A percentile compares a stretch with the other conserved stretches of the same genome.
phyloP scores from a whole-genome alignment of 805 yeast species.

The Hyphopichia homilentoma region DNA sequence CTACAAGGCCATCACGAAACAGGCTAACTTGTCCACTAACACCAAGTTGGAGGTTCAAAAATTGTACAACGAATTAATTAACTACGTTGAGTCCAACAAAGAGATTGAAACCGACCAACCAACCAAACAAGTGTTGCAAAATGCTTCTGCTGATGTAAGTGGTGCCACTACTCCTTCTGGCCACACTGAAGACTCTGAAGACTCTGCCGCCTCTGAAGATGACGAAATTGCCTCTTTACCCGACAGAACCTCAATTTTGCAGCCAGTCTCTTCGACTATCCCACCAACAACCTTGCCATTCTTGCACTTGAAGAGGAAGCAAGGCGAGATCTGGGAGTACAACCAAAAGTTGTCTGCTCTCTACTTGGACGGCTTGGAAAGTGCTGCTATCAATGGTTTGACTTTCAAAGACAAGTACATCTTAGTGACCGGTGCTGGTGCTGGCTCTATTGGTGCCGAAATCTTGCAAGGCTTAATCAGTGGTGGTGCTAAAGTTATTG shows the following conservation, averaged over 20 bases:
- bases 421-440: constrained; percentile 97
- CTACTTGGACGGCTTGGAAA: constrained; percentile 87
- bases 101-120: constrained; percentile 69
- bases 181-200: constrained; percentile 33
- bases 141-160: constrained; percentile 14
- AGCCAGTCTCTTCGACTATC: constrained; percentile 69
- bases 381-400: constrained; percentile 91
- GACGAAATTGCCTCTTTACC: constrained; percentile 87
- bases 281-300: constrained; percentile 89
- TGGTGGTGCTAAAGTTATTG: constrained; percentile 97
- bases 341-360: constrained; percentile 71
- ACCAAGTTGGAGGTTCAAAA: constrained; percentile 69
- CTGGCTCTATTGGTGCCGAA: constrained; percentile 98
- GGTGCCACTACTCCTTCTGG: constrained; percentile 42
- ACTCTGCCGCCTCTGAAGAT: constrained; percentile 57
- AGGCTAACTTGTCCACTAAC: constrained; percentile 55
- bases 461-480: constrained; percentile 88
- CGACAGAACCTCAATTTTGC: constrained; percentile 61
- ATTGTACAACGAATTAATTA: constrained; percentile 65
- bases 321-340: constrained; percentile 77
- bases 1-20: constrained; percentile 76
- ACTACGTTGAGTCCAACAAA: constrained; percentile 63
- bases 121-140: constrained; percentile 47
- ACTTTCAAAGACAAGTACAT: constrained; percentile 86
- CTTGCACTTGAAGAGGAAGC: constrained; percentile 84